Conservation (phyloP, 2,329 filamentous ascomycete genomes). For the Bipolaris zeicola region DNA sequence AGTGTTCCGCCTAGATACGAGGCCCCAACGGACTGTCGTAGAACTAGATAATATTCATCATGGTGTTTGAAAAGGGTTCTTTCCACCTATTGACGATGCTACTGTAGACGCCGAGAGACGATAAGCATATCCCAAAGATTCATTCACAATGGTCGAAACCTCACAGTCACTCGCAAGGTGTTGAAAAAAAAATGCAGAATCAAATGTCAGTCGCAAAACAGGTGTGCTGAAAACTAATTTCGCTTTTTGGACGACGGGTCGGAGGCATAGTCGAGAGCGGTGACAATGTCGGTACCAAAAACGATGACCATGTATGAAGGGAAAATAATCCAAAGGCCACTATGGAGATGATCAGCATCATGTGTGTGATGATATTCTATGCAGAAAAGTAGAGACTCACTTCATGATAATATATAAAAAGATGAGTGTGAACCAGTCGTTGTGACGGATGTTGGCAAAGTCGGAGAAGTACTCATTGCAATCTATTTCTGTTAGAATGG, state of each 20-base stretch:
- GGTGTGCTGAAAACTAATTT: conserved; percentile 19
- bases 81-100: background rate
- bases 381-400: conserved; percentile 51
- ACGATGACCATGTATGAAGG: conserved; percentile 66
- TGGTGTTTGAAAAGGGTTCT: background rate
- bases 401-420: conserved; percentile 70
- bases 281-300: conserved; percentile 66
- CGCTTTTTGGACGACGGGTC: conserved; percentile 33
- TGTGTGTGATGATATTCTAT: background rate
- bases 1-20: background rate
- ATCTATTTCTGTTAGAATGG: conserved; percentile 49
- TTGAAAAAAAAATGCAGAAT: background rate
- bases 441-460: conserved; percentile 68
- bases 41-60: background rate
- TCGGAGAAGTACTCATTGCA: conserved; percentile 66
- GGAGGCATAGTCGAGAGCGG: conserved; percentile 59
- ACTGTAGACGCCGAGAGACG: background rate
- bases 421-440: conserved; percentile 58
- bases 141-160: background rate
- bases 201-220: too few species aligned
- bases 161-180: background rate
- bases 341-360: conserved; percentile 36
- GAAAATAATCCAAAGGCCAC: conserved; percentile 68
- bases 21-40: background rate
- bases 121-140: background rate